Evolutionary conservation across 345 rosid species (phyloP).

Genomic region (Conringia planisiliqua): DNA sequence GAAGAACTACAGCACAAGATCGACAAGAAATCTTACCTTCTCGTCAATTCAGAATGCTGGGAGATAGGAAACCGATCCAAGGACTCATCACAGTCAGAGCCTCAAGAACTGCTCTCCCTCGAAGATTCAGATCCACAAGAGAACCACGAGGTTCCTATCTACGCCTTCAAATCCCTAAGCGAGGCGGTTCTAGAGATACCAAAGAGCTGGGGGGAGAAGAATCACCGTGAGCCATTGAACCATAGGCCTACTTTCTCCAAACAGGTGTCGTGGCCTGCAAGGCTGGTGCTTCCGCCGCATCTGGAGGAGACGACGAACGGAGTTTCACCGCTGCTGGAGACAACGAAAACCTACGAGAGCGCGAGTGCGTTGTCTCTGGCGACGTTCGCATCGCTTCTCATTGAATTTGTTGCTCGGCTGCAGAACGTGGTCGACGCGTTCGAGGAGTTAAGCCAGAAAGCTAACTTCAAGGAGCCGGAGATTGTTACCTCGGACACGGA

Average conservation of each 20-base stretch:
- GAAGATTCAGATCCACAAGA: constrained; percentile 37
- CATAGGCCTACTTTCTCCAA: constrained; percentile 35
- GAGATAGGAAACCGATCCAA: constrained; percentile 64
- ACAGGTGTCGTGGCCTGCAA: constrained; percentile 62
- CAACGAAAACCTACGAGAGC: constrained; percentile 70
- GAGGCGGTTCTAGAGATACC: constrained; percentile 62
- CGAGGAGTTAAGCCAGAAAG: constrained; percentile 61
- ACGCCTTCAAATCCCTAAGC: constrained; percentile 60
- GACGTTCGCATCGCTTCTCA: constrained; percentile 77
- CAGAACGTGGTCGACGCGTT: constrained; percentile 66
- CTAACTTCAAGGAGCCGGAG: constrained; percentile 63
- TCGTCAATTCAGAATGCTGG: constrained; percentile 85
- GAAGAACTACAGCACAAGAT: constrained; percentile 72
- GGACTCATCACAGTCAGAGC: constrained; percentile 35
- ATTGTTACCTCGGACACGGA: constrained; percentile 16
- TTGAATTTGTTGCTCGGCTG: constrained; percentile 86
- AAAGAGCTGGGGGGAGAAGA: constrained; percentile 30
- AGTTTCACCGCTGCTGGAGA: constrained; percentile 37
- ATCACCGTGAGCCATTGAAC: constrained; percentile 22
- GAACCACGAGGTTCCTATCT: constrained; percentile 29
- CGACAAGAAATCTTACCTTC: constrained; percentile 79
- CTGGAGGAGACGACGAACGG: constrained; percentile 24
- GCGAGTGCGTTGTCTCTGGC: constrained; percentile 88
- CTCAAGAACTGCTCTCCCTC: constrained; percentile 49
- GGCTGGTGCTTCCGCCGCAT: constrained; percentile 34